Percentiles rank a stretch among this genome's conserved stretches.
Evolutionary conservation across 176 grass and related monocot genomes (phyloP).

Genomic region (Coix lacrymajobi): DNA sequence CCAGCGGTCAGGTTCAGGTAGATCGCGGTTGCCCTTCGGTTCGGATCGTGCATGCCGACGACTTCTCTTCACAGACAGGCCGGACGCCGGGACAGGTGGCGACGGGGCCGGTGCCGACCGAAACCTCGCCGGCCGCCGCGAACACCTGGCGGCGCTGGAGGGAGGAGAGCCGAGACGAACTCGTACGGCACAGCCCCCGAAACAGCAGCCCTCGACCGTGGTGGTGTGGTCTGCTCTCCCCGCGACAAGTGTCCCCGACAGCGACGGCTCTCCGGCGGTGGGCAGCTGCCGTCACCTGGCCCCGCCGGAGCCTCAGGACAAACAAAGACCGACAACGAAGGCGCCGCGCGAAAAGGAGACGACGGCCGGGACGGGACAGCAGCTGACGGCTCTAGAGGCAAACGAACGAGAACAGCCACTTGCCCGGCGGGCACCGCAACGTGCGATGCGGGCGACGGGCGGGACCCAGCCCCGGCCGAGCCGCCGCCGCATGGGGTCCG

Average conservation of each 20-base stretch:
- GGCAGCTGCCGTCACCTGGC: not conserved
- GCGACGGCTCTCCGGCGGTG: not conserved
- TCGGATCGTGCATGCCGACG: too few species aligned
- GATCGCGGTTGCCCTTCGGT: not conserved
- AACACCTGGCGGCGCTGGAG: not conserved
- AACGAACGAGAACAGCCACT: not conserved
- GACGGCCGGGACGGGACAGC: not conserved
- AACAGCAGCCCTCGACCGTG: not conserved
- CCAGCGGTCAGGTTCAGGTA: too few species aligned
- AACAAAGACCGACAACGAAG: not conserved
- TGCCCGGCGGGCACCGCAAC: too few species aligned
- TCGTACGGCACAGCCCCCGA: too few species aligned
- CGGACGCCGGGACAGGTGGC: not conserved
- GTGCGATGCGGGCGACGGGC: not conserved
- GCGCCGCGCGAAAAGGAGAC: not conserved
- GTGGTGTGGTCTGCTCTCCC: too few species aligned
- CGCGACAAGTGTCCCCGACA: constrained; percentile 22
- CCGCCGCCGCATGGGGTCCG: not conserved
- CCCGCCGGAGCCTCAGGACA: not conserved
- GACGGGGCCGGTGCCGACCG: not conserved
- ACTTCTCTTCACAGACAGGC: not conserved
- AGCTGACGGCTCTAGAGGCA: not conserved
- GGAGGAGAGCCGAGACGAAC: too few species aligned
- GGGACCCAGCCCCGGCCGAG: not conserved
- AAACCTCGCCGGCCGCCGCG: too few species aligned